Evolutionary conservation across 495 filamentous ascomycete species (phyloP).

Genomic region (Glutinoglossum americanum): DNA sequence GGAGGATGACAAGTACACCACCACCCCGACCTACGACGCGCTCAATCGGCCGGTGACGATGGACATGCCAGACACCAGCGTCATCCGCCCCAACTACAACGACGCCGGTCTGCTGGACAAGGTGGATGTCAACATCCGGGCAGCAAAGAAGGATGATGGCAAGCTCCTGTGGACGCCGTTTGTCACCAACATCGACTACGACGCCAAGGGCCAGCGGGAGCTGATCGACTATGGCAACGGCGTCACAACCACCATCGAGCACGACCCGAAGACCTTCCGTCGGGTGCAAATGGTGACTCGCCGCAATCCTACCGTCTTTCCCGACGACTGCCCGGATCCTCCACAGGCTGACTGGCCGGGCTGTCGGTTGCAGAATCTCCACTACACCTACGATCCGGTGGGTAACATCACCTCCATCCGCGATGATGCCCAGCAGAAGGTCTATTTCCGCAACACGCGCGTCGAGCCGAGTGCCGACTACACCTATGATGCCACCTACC

Average conservation of each 20-base stretch:
- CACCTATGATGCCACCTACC: constrained; percentile 16
- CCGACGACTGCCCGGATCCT: background rate
- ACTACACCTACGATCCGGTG: constrained; percentile 14
- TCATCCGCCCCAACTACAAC: background rate
- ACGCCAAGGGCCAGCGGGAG: constrained; percentile 4
- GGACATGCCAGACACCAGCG: background rate
- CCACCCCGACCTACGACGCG: constrained; percentile 8
- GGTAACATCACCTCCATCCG: constrained; percentile 9
- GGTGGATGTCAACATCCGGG: background rate
- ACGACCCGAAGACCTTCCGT: background rate
- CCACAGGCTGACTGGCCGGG: background rate
- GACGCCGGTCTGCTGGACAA: background rate
- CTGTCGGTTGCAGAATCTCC: constrained; percentile 12
- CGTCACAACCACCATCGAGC: background rate
- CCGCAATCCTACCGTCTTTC: background rate
- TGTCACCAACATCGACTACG: constrained; percentile 7
- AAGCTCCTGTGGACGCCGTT: background rate
- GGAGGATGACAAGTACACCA: no score
- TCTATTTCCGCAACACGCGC: constrained; percentile 10
- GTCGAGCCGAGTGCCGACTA: constrained; percentile 12
- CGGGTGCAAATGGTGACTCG: background rate
- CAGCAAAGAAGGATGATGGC: background rate
- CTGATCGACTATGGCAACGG: constrained; percentile 7
- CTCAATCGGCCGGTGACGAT: constrained; percentile 5
- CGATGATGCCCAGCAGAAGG: constrained; percentile 14